phyloP scores from a whole-genome alignment of 805 yeast species.

The Helenozyma baotianmanensis region DNA sequence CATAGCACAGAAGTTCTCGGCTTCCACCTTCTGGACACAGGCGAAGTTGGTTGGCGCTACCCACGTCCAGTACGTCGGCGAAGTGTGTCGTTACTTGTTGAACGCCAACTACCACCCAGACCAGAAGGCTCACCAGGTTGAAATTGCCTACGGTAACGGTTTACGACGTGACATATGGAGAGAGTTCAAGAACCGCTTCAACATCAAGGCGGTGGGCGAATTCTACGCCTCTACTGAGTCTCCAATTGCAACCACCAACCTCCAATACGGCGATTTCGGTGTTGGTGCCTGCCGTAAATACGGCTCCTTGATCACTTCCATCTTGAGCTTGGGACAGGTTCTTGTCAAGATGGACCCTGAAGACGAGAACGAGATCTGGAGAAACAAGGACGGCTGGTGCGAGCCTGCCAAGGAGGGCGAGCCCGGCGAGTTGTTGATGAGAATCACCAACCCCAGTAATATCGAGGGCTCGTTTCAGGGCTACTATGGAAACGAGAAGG shows the following conservation, averaged over 20 bases:
- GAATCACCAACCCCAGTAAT: constrained; percentile 56
- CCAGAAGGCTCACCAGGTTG: constrained; percentile 57
- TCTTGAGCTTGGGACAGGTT: constrained; percentile 50
- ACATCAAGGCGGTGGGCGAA: constrained; percentile 74
- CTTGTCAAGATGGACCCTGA: constrained; percentile 76
- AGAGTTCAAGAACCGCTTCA: constrained; percentile 71
- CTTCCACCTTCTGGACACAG: constrained; percentile 86
- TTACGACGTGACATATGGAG: constrained; percentile 85
- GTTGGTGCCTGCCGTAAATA: constrained; percentile 85
- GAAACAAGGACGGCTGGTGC: constrained; percentile 67
- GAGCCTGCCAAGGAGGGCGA: constrained; percentile 50
- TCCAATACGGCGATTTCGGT: constrained; percentile 74
- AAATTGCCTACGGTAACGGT: constrained; percentile 87
- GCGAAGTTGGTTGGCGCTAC: constrained; percentile 67
- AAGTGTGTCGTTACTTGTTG: constrained; percentile 81
- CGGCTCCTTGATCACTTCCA: constrained; percentile 53
- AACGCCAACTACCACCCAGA: constrained; percentile 62
- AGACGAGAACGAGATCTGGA: constrained; percentile 65
- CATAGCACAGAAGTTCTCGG: constrained; percentile 75
- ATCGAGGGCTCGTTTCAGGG: constrained; percentile 85
- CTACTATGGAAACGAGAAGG: constrained; percentile 73
- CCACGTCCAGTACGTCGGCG: constrained; percentile 91
- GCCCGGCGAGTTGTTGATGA: constrained; percentile 87
- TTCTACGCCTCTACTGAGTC: constrained; percentile 93
- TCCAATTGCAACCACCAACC: constrained; percentile 80